A percentile compares a stretch with the other conserved stretches of the same genome.
These are phyloP conservation scores for Debaryomycetaceae sp. DNA, from an alignment of 1,139 yeast species.

Conservation along the genomic window DNA sequence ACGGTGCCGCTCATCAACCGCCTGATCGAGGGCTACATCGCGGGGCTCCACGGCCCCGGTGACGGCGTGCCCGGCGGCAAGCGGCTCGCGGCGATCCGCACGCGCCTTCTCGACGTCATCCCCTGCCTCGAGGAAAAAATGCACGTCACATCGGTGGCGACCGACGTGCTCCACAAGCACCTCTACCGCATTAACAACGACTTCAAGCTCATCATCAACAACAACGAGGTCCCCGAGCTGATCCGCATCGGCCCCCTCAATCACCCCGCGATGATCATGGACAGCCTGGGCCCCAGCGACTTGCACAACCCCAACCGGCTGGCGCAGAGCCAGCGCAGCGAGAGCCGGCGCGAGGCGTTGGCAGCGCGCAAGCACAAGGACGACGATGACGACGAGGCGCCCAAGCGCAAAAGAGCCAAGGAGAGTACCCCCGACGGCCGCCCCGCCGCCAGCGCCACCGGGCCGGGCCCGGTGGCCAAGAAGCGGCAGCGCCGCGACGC, in stretches of 20 bases:
- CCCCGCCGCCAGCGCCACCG: conserved; percentile 47
- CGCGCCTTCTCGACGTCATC: conserved; percentile 62
- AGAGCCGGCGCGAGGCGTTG: conserved; percentile 84
- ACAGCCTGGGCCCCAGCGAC: conserved; percentile 40
- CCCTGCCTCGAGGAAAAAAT: conserved; percentile 95
- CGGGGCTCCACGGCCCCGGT: conserved; percentile 37
- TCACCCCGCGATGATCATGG: conserved; percentile 83
- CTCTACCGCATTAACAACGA: conserved; percentile 74
- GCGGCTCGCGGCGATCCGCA: conserved; percentile 34
- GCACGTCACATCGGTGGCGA: conserved; percentile 93
- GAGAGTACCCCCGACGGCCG: conserved; percentile 26
- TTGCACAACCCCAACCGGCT: conserved; percentile 39
- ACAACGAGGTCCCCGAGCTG: conserved; percentile 70
- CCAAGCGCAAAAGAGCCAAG: conserved; percentile 21
- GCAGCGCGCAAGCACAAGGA: conserved; percentile 73
- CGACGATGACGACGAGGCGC: conserved; percentile 28
- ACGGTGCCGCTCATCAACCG: conserved; percentile 64
- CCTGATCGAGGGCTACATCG: conserved; percentile 54
- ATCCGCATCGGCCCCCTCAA: conserved; percentile 68
- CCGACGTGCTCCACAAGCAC: conserved; percentile 70
- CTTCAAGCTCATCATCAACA: conserved; percentile 62
- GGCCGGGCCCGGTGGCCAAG: conserved; percentile 26
- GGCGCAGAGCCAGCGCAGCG: conserved; percentile 70
- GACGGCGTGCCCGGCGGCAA: conserved; percentile 16
- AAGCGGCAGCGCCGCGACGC: too few species aligned